These are phyloP conservation scores for Ceratocystis lukuohia DNA, from an alignment of 2,329 filamentous ascomycete genomes.

Conservation along the genomic window DNA sequence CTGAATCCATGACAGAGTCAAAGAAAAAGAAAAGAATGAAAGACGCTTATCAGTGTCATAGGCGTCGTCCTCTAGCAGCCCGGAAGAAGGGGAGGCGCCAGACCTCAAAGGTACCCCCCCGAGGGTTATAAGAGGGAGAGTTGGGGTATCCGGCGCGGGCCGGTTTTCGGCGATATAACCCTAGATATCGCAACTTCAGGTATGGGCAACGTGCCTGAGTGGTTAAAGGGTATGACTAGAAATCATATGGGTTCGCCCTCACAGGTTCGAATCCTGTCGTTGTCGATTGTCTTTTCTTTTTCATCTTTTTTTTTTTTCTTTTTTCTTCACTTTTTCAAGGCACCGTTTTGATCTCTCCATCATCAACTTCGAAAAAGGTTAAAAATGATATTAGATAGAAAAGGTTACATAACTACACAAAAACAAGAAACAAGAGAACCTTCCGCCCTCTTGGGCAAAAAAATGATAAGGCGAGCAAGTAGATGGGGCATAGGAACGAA, in stretches of 20 bases:
- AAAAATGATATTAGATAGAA: neutral
- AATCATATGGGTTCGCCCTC: constrained; percentile 19
- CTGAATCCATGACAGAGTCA: no score
- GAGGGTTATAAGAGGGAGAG: no score
- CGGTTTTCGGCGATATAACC: neutral
- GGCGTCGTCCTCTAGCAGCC: no score
- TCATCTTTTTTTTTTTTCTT: neutral
- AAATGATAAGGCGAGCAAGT: neutral
- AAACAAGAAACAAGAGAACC: neutral
- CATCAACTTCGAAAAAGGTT: no score
- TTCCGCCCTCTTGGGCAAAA: neutral
- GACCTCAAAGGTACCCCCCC: no score
- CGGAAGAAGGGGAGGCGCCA: no score
- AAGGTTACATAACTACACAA: neutral
- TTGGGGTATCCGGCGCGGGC: no score
- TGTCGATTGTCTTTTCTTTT: constrained; percentile 10
- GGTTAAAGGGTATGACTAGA: constrained; percentile 20
- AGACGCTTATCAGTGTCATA: no score
- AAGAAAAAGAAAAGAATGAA: no score
- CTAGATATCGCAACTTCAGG: neutral
- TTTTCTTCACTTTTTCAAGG: neutral
- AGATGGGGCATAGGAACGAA: neutral
- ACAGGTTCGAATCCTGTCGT: constrained; percentile 19
- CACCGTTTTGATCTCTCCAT: neutral
- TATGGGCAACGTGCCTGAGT: constrained; percentile 18